Evolutionary conservation across 306 rosid genomes (phyloP).

Genomic region (Corylus heterophylla): DNA sequence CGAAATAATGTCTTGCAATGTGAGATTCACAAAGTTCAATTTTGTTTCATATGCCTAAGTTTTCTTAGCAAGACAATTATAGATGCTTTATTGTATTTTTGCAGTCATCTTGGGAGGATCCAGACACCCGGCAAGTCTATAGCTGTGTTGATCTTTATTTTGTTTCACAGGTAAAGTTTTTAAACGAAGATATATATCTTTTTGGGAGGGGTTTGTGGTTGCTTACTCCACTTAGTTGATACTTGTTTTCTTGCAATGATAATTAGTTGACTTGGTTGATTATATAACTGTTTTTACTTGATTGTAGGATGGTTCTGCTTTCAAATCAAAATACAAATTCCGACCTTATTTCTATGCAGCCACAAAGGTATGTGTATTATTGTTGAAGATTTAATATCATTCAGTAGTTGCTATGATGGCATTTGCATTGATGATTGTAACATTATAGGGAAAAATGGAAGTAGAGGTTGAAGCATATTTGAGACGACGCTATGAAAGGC

Average conservation of each 20-base stretch:
- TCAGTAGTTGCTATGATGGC: background rate
- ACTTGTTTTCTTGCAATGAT: background rate
- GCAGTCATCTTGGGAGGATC: slow-evolving; percentile 91
- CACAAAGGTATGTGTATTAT: slow-evolving; percentile 57
- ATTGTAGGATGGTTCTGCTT: slow-evolving; percentile 84
- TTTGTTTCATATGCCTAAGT: slow-evolving; percentile 1
- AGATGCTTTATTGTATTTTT: slow-evolving; percentile 31
- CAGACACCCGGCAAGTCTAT: slow-evolving; percentile 58
- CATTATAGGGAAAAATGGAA: slow-evolving; percentile 71
- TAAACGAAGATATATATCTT: background rate
- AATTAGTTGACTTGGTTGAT: slow-evolving; percentile 10
- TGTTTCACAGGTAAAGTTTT: slow-evolving; percentile 74
- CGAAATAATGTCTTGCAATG: background rate
- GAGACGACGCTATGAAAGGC: slow-evolving; percentile 80
- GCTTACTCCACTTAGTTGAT: background rate
- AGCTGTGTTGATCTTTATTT: slow-evolving; percentile 88
- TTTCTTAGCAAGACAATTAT: slow-evolving; percentile 17
- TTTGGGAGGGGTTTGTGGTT: background rate
- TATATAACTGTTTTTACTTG: slow-evolving; percentile 34
- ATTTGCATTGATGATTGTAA: slow-evolving; percentile 25
- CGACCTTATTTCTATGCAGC: slow-evolving; percentile 86
- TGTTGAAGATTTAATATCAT: background rate
- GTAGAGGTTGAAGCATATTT: slow-evolving; percentile 83
- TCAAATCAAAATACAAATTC: slow-evolving; percentile 84
- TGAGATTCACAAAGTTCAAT: background rate